Percentiles rank a stretch among this genome's conserved stretches.
Evolutionary conservation across 441 rosid genomes (phyloP).

Genomic region (Eruca vesicaria): DNA sequence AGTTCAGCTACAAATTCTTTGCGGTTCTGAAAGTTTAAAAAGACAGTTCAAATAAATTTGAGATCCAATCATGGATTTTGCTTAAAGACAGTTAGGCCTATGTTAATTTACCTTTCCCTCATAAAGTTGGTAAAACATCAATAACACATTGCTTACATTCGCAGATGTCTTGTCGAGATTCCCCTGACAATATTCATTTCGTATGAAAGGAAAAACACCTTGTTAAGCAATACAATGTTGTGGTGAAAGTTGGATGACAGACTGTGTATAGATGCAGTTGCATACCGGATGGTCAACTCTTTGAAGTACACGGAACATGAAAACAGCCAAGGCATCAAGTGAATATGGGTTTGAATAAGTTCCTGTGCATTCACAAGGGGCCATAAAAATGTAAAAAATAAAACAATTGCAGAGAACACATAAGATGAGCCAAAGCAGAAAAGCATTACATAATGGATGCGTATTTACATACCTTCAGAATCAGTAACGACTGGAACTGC

Average conservation of each 20-base stretch:
- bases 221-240: no score
- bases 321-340: constrained; percentile 90
- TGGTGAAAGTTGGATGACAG: neutral
- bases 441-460: constrained; percentile 12
- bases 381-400: neutral
- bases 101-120: constrained; percentile 69
- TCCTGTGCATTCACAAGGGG: constrained; percentile 41
- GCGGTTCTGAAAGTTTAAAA: constrained; percentile 59
- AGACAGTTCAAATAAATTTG: neutral
- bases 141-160: constrained; percentile 90
- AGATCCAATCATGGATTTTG: neutral
- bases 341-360: constrained; percentile 84
- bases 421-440: constrained; percentile 8
- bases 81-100: neutral
- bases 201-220: no score
- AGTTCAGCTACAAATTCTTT: constrained; percentile 82
- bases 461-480: constrained; percentile 72
- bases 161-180: constrained; percentile 86
- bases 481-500: constrained; percentile 91
- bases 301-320: constrained; percentile 86
- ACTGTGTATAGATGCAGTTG: constrained; percentile 11
- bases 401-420: neutral
- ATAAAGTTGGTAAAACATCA: constrained; percentile 94
- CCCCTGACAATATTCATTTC: constrained; percentile 50
- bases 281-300: constrained; percentile 88